Percentiles rank a stretch among this genome's conserved stretches.
These are phyloP conservation scores for Zychaea mexicana DNA, from an alignment of 371 early-diverging fungal genomes.

Conservation along the genomic window DNA sequence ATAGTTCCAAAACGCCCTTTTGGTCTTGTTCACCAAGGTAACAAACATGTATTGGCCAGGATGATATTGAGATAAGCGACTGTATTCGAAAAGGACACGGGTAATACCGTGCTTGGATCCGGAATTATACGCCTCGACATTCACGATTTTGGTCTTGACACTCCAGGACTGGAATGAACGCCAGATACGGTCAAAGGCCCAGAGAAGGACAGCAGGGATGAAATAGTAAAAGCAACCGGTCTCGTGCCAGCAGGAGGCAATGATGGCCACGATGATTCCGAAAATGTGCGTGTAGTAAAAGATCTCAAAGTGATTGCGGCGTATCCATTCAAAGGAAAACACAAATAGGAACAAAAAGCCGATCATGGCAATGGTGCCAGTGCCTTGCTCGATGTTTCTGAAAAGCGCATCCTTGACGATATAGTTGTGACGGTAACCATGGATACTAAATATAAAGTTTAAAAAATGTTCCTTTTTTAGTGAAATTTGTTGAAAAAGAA, in stretches of 20 bases:
- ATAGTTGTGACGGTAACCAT: constrained; percentile 16
- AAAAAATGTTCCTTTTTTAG: too few species aligned
- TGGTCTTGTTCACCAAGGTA: constrained; percentile 23
- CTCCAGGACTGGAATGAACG: constrained; percentile 48
- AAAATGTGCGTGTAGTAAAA: constrained; percentile 46
- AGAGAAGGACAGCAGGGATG: constrained; percentile 40
- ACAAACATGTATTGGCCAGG: constrained; percentile 53
- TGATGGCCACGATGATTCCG: constrained; percentile 36
- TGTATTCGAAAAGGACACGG: constrained; percentile 41
- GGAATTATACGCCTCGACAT: constrained; percentile 17
- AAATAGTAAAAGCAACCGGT: constrained; percentile 41
- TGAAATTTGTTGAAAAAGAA: too few species aligned
- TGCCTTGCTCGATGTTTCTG: constrained; percentile 32
- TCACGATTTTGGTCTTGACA: constrained; percentile 10
- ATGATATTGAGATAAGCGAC: constrained; percentile 19
- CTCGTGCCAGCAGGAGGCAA: constrained; percentile 43
- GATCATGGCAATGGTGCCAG: constrained; percentile 44
- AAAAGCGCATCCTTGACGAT: constrained; percentile 27
- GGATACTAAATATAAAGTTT: constrained; percentile 21
- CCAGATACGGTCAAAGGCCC: constrained; percentile 40
- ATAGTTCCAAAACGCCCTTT: constrained; percentile 18
- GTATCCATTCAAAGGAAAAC: constrained; percentile 42
- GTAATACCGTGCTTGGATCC: constrained; percentile 26
- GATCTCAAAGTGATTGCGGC: constrained; percentile 44
- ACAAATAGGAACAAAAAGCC: constrained; percentile 42